Base-by-base conservation (phyloP, 805 yeast genomes). In the Zygosaccharomyces kombuchaensis region DNA sequence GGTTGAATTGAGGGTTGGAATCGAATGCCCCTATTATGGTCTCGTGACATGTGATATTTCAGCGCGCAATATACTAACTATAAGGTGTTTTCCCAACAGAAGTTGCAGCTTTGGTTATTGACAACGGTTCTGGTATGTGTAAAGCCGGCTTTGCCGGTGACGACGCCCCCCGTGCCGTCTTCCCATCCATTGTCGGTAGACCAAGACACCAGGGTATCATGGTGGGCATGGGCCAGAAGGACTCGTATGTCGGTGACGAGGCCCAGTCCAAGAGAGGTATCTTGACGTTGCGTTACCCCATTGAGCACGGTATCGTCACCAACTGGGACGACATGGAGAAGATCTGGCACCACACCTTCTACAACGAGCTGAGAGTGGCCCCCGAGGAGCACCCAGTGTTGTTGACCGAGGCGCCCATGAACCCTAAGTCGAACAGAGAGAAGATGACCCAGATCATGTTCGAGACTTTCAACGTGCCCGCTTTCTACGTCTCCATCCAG, bases 101-200 rank as follows among this genome's bases (percentile, higher is more conserved):
- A 58, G 70, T 66, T 53, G 70, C 70, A 56, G 70, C 70, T 55
- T 67, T 71, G 64, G 98, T 91, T 78, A 91, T 91, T 77, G 99
- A 91, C 75, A 91, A 91, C 78, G 99, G 99, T 80, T 93, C 99
- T 70, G 99, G 99, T 82, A 93, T 93, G 98, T 93, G 99, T 84
- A 93, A 93, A 75, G 99, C 99, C 91, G 99, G 99, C 77, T 93
- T 90, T 73, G 98, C 99, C 82, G 99, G 99, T 80, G 98, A 93
- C 71, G 99, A 93, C 79, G 98, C 98, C 58, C 99, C 99, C 71
- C 87, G 97, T 75, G 98, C 99, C 67, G 99, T 93, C 63, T 93
- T 93, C 91, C 99, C 99, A 70, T 93, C 98, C 54, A 91, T 93
- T 69, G 99, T 91, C 58, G 99, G 99, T 78, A 93, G 99, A 80